Evolutionary conservation across 164 flowering plant genomes (phyloP).

Genomic region (Echeveria elegans): DNA sequence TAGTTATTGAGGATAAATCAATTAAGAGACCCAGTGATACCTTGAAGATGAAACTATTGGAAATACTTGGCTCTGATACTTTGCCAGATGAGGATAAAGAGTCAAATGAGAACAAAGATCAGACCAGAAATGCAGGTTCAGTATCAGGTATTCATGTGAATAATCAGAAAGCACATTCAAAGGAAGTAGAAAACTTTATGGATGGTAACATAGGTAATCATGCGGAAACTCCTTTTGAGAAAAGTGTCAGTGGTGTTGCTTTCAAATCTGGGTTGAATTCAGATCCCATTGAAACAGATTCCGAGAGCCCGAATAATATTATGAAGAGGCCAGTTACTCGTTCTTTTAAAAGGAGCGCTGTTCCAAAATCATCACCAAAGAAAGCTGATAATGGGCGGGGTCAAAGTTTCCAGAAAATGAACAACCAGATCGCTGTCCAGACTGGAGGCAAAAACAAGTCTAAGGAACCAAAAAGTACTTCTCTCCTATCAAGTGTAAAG

Average conservation of each 20-base stretch:
- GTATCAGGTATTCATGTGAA: background rate
- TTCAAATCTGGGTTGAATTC: slow-evolving; percentile 31
- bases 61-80: slow-evolving; percentile 51
- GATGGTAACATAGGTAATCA: background rate
- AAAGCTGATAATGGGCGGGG: slow-evolving; percentile 14
- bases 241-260: slow-evolving; percentile 11
- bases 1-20: slow-evolving; percentile 17
- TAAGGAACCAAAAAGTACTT: background rate
- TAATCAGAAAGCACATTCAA: background rate
- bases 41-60: slow-evolving; percentile 65
- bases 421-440: slow-evolving; percentile 29
- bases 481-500: slow-evolving; percentile 9
- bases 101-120: background rate
- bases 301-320: slow-evolving; percentile 34
- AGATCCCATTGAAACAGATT: slow-evolving; percentile 77
- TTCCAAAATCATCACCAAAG: slow-evolving; percentile 17
- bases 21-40: slow-evolving; percentile 28
- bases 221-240: slow-evolving; percentile 3
- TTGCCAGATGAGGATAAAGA: slow-evolving; percentile 28
- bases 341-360: slow-evolving; percentile 35
- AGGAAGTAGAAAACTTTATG: background rate
- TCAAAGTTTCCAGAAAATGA: slow-evolving; percentile 16
- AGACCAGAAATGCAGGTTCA: background rate
- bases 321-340: slow-evolving; percentile 52
- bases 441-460: slow-evolving; percentile 17